These are phyloP conservation scores for Raffaelea albimanens DNA, from an alignment of 2,329 filamentous ascomycete genomes.

Conservation along the genomic window DNA sequence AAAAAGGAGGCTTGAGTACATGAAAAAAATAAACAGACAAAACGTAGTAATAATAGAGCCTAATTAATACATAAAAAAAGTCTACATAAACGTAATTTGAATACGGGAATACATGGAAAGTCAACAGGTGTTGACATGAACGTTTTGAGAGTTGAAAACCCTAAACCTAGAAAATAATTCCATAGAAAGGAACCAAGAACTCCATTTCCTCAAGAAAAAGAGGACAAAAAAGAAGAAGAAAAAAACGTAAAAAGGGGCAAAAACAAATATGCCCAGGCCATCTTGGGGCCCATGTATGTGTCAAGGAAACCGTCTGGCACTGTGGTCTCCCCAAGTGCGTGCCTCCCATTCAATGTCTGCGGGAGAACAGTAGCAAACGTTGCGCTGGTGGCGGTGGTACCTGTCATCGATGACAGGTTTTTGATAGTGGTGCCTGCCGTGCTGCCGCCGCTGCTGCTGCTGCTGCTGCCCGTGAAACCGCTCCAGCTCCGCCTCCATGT, in stretches of 20 bases:
- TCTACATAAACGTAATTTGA: too few species aligned
- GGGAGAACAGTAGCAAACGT: neutral
- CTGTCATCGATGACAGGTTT: neutral
- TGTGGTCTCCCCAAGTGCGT: too few species aligned
- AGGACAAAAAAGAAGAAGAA: neutral
- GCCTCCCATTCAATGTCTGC: neutral
- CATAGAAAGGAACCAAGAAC: neutral
- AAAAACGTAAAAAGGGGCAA: neutral
- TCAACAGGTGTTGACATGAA: too few species aligned
- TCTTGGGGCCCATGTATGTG: too few species aligned
- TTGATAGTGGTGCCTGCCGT: neutral
- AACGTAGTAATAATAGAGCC: neutral
- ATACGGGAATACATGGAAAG: too few species aligned
- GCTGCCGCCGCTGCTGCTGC: neutral
- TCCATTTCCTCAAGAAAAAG: too few species aligned
- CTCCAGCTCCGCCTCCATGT: slow-evolving; percentile 52
- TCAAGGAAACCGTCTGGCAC: neutral
- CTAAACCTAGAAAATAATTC: neutral
- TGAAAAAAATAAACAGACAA: neutral
- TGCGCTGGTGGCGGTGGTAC: neutral
- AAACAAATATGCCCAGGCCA: too few species aligned
- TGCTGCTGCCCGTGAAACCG: slow-evolving; percentile 14
- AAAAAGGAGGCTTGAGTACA: too few species aligned
- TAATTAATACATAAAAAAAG: too few species aligned
- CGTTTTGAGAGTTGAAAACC: neutral